Evolutionary conservation across 108 stramenopile genomes (phyloP).

Genomic region (Cyclotella baltica): DNA sequence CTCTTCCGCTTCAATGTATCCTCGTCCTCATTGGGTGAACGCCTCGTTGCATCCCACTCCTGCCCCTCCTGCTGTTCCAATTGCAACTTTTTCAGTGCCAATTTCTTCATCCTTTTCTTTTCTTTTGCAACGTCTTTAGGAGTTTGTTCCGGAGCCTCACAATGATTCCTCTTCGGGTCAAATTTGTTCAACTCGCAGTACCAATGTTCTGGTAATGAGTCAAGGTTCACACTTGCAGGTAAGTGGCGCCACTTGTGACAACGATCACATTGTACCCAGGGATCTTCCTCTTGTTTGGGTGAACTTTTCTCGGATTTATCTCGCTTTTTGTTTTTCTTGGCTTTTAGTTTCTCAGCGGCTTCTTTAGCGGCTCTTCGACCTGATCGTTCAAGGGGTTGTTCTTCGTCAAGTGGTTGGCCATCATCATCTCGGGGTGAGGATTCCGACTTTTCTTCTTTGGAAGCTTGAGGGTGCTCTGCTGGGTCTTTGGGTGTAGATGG

Average conservation of each 20-base stretch:
- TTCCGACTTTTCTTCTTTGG: background rate
- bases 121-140: conserved; percentile 72
- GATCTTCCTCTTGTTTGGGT: conserved; percentile 47
- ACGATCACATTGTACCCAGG: conserved; percentile 91
- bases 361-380: conserved; percentile 75
- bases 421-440: conserved; percentile 22
- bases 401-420: conserved; percentile 12
- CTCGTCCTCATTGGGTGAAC: background rate
- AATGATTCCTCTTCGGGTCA: conserved; percentile 70
- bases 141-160: conserved; percentile 77
- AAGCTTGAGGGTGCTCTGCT: background rate
- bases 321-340: conserved; percentile 66
- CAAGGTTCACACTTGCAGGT: conserved; percentile 64
- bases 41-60: background rate
- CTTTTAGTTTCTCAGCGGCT: conserved; percentile 69
- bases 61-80: conserved; percentile 36
- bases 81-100: conserved; percentile 48
- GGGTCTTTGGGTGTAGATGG: background rate
- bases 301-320: conserved; percentile 20
- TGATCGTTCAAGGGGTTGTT: conserved; percentile 46
- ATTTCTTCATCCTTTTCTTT: conserved; percentile 60
- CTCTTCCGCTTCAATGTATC: background rate
- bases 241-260: conserved; percentile 91
- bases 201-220: conserved; percentile 82
- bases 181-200: conserved; percentile 86